Evolutionary conservation across 768 basidiomycete species (phyloP).

Genomic region (Leccinum disarticulatum): DNA sequence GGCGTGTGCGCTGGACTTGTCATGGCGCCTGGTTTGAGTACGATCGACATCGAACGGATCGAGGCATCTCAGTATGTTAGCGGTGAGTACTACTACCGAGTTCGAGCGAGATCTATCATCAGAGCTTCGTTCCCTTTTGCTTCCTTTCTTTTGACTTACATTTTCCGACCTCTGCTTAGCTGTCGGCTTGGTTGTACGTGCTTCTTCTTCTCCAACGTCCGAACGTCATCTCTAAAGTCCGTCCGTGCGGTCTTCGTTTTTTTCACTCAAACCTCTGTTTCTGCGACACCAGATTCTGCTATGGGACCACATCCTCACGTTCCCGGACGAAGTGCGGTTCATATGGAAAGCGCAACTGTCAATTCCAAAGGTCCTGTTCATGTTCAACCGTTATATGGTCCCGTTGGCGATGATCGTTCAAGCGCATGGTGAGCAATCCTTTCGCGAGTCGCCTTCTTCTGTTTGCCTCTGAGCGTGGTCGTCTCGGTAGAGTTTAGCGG

Average conservation of each 20-base stretch:
- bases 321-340: constrained; percentile 33
- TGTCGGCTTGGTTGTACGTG: constrained; percentile 27
- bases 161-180: constrained; percentile 8
- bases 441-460: too few species aligned
- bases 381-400: constrained; percentile 36
- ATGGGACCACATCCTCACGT: constrained; percentile 36
- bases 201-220: neutral
- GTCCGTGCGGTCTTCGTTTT: neutral
- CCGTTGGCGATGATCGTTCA: constrained; percentile 32
- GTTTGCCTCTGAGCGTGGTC: too few species aligned
- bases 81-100: constrained; percentile 17
- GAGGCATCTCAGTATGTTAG: constrained; percentile 25
- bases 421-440: too few species aligned
- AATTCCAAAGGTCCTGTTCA: constrained; percentile 32
- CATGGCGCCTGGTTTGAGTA: constrained; percentile 8
- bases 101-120: neutral
- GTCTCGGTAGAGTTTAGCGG: too few species aligned
- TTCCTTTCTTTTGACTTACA: neutral
- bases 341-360: constrained; percentile 33
- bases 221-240: neutral
- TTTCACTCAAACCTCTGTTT: neutral
- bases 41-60: constrained; percentile 7
- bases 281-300: constrained; percentile 25
- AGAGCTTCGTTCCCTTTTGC: neutral
- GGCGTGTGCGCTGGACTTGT: neutral